Evolutionary conservation across 2,329 filamentous ascomycete species (phyloP).

Genomic region (Phyllachora maydis): DNA sequence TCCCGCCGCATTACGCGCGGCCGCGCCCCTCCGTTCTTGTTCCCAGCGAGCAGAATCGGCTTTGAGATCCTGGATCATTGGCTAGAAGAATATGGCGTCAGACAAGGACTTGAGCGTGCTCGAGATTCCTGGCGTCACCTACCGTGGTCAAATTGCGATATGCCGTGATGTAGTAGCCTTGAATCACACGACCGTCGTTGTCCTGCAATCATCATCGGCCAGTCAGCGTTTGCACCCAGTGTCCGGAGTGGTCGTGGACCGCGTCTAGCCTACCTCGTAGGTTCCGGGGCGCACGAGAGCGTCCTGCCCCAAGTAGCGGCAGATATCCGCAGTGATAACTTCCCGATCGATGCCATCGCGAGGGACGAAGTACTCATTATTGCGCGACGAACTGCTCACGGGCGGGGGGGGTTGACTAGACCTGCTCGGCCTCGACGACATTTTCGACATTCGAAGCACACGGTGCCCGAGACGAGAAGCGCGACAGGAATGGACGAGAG

Average conservation of each 20-base stretch:
- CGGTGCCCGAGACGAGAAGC: no score
- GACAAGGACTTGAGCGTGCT: no score
- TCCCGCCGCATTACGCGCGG: slow-evolving; percentile 27
- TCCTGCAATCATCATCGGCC: no score
- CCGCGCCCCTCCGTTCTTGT: slow-evolving; percentile 35
- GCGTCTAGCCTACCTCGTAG: slow-evolving; percentile 37
- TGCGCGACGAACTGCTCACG: slow-evolving; percentile 21
- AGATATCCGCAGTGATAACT: slow-evolving; percentile 70
- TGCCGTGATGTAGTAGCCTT: slow-evolving; percentile 59
- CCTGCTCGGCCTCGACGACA: slow-evolving; percentile 17
- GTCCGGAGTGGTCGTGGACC: no score
- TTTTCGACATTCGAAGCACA: no score
- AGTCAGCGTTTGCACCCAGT: no score
- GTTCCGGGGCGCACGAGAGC: slow-evolving; percentile 56
- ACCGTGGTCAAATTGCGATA: slow-evolving; percentile 64
- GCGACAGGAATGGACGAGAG: slow-evolving; percentile 1
- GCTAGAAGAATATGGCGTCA: no score
- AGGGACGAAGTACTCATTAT: slow-evolving; percentile 66
- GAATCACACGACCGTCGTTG: slow-evolving; percentile 35
- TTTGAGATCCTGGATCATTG: slow-evolving; percentile 43
- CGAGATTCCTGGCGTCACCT: slow-evolving; percentile 14
- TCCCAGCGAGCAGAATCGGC: slow-evolving; percentile 41
- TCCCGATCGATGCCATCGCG: slow-evolving; percentile 67
- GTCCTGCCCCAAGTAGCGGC: slow-evolving; percentile 67
- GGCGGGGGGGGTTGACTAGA: slow-evolving; percentile 14